phyloP scores from a whole-genome alignment of 495 filamentous ascomycete species.

The Trichocladium uniseriatum region DNA sequence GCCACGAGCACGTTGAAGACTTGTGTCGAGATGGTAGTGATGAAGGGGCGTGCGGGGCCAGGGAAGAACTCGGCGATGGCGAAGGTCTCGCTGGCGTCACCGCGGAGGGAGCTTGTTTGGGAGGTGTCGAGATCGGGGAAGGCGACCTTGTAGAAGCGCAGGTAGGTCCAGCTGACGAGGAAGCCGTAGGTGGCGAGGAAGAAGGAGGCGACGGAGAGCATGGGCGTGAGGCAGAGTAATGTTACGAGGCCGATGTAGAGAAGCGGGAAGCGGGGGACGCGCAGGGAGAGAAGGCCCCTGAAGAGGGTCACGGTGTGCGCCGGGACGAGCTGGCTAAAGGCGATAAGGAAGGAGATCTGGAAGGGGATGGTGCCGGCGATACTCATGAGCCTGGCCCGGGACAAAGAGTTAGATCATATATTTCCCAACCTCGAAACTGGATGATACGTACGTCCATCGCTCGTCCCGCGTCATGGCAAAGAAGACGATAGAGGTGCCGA shows the following conservation, averaged over 20 bases:
- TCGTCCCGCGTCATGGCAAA: slow-evolving; percentile 61
- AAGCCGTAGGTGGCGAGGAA: slow-evolving; percentile 75
- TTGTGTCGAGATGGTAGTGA: slow-evolving; percentile 61
- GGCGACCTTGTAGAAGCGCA: slow-evolving; percentile 80
- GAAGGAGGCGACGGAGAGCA: slow-evolving; percentile 78
- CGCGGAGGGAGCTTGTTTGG: slow-evolving; percentile 57
- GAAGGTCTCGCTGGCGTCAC: slow-evolving; percentile 93
- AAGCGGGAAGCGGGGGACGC: slow-evolving; percentile 83
- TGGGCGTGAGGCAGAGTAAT: slow-evolving; percentile 62
- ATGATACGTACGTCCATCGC: slow-evolving; percentile 53
- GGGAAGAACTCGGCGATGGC: slow-evolving; percentile 94
- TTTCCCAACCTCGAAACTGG: not conserved
- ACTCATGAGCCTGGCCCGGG: slow-evolving; percentile 51
- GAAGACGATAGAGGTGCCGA: slow-evolving; percentile 61
- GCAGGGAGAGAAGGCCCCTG: slow-evolving; percentile 75
- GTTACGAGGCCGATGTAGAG: slow-evolving; percentile 72
- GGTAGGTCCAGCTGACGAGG: slow-evolving; percentile 85
- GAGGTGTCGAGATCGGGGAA: slow-evolving; percentile 52
- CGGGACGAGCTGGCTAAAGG: slow-evolving; percentile 95
- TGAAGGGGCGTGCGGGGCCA: slow-evolving; percentile 67
- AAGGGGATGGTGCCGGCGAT: slow-evolving; percentile 83
- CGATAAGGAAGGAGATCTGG: slow-evolving; percentile 90
- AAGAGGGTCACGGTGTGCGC: slow-evolving; percentile 96
- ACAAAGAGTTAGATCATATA: slow-evolving; percentile 7
- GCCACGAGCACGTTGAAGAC: slow-evolving; percentile 67